Evolutionary conservation across 1,284 basidiomycete genomes (phyloP), one percentile per base, ranked within the genome.

Genomic region (Volvariella volvacea): DNA sequence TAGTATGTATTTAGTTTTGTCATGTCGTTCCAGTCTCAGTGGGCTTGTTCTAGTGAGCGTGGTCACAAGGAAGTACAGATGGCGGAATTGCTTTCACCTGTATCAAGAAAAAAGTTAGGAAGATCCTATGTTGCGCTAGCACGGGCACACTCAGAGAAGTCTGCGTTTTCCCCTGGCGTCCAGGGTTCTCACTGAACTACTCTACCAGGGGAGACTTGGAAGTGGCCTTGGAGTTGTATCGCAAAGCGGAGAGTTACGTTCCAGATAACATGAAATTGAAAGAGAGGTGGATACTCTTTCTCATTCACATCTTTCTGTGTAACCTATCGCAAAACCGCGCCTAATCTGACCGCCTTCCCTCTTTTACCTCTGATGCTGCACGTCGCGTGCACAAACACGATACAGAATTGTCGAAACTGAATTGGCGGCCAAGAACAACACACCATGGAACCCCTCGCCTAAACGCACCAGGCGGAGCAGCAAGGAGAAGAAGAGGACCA

Each of bases 211-310:
- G 83, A 33, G 78, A 88, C 57, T 67, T 88, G 21, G 71, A 80
- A 52, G 71, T 77, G 4, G 85, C 86, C 1, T 70, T 88, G 22
- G 83, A 85, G 47, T 70, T 87, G 14, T 88, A 87, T 55, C 76
- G 78, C 53, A 83, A 83, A 53, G 85, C 85, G 16, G 79, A 83
- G 61, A 71, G 69, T 7, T 88, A 86, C 52, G 83, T 86, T 43
- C 84, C 86, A 15, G 82, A 87, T 50, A 88, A 88, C 55, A 60
- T 75, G 62, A 87, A 87, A 60, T 71, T 88, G 44, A 80, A 80
- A 74, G 83, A 87, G 70, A 84, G 86, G 85, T 87, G 73, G 73
- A 81, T 80, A 70, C 67, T 73, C 67, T 77, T 80, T 58, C 61
- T 78, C 60, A 59, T 76, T 57, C 63, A 74, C 60, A 70, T 78